phyloP scores from a whole-genome alignment of 1,139 yeast species.

The Saccharomyces hybrid region DNA sequence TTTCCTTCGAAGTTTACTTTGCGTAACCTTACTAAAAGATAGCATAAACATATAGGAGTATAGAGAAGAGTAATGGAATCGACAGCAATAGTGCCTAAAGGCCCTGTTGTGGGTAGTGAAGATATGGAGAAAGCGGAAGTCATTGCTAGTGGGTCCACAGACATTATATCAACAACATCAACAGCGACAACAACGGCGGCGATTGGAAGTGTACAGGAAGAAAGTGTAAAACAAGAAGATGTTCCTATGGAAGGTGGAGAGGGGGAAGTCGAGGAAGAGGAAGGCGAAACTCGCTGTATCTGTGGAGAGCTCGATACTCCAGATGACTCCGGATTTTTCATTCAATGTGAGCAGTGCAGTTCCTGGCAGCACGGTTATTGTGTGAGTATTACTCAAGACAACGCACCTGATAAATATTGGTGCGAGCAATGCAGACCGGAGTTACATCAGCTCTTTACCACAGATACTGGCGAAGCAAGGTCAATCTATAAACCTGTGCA shows the following conservation, averaged over 20 bases:
- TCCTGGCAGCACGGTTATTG: constrained; percentile 98
- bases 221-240: neutral
- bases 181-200: neutral
- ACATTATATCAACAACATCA: neutral
- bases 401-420: constrained; percentile 84
- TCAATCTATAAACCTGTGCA: constrained; percentile 38
- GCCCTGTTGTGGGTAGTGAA: neutral
- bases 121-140: neutral
- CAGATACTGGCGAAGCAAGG: constrained; percentile 33
- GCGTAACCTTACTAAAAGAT: neutral
- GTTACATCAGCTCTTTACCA: constrained; percentile 50
- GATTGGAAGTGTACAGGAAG: neutral
- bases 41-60: neutral
- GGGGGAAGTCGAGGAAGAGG: constrained; percentile 42
- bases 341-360: constrained; percentile 81
- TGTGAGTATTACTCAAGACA: constrained; percentile 54
- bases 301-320: constrained; percentile 59
- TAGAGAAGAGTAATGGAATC: neutral
- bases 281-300: constrained; percentile 81
- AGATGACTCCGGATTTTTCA: constrained; percentile 56
- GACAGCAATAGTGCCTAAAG: neutral
- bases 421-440: constrained; percentile 88
- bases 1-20: neutral
- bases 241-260: constrained; percentile 12
- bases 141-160: neutral